phyloP scores from a whole-genome alignment of 352 stramenopile genomes.

The Peronospora farinosa region DNA sequence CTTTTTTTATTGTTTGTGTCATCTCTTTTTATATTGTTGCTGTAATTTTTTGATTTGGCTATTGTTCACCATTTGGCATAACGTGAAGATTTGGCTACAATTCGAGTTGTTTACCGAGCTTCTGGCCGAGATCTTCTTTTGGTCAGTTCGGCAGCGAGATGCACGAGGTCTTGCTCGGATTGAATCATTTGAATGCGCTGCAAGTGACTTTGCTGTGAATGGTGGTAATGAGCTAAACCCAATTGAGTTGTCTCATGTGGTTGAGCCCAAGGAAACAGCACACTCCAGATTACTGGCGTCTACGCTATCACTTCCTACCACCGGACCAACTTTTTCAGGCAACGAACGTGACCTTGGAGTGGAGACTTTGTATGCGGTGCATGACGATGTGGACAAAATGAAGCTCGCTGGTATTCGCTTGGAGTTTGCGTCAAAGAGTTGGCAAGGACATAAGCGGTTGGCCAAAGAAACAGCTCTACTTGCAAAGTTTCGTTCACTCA shows the following conservation, averaged over 20 bases:
- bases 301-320: slow-evolving; percentile 12
- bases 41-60: too few relatives aligned
- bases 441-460: slow-evolving; percentile 61
- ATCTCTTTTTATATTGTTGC: background rate
- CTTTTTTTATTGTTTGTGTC: background rate
- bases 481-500: slow-evolving; percentile 44
- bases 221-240: slow-evolving; percentile 15
- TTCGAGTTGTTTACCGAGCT: slow-evolving; percentile 69
- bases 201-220: slow-evolving; percentile 27
- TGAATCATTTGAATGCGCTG: slow-evolving; percentile 26
- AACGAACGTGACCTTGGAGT: too few relatives aligned
- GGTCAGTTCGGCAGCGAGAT: slow-evolving; percentile 39
- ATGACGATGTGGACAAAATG: slow-evolving; percentile 48
- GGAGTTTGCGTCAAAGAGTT: slow-evolving; percentile 59
- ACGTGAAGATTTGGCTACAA: slow-evolving; percentile 61
- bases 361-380: background rate
- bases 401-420: slow-evolving; percentile 51
- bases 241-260: slow-evolving; percentile 10
- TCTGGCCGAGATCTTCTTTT: slow-evolving; percentile 61
- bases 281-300: slow-evolving; percentile 18
- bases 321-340: too few relatives aligned
- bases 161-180: slow-evolving; percentile 16
- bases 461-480: slow-evolving; percentile 43
- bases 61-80: background rate
- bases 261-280: background rate